These are phyloP conservation scores for Chrysophaeum taylorii DNA, from an alignment of 352 stramenopile genomes.

Conservation along the genomic window DNA sequence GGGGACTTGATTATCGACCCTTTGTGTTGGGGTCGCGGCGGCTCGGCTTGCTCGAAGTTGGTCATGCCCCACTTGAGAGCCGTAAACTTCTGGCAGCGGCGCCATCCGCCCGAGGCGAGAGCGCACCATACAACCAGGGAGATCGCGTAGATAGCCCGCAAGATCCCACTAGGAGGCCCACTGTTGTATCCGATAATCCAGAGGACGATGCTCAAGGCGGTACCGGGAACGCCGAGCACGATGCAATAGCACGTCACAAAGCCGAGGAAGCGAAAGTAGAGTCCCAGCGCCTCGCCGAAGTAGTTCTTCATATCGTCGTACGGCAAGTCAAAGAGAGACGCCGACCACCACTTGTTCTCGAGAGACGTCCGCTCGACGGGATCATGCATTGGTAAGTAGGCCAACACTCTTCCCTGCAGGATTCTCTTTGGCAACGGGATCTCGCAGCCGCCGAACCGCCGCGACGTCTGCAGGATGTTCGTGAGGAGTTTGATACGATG, in stretches of 20 bases:
- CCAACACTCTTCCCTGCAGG: background rate
- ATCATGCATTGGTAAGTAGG: background rate
- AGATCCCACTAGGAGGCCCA: background rate
- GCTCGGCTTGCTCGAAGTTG: background rate
- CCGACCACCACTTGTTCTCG: background rate
- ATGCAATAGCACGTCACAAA: background rate
- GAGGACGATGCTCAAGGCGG: too few relatives aligned
- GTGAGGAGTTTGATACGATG: background rate
- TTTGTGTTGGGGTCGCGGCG: background rate
- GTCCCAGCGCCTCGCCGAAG: background rate
- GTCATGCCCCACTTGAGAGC: slow-evolving; percentile 6
- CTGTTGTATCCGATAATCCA: too few relatives aligned
- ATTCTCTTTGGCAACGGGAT: background rate
- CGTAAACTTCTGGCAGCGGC: background rate
- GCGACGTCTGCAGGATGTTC: background rate
- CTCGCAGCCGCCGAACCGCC: background rate
- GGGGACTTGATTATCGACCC: background rate
- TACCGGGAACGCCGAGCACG: background rate
- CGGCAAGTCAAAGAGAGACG: background rate
- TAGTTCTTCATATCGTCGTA: background rate
- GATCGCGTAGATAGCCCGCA: background rate
- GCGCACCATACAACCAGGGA: background rate
- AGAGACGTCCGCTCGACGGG: background rate
- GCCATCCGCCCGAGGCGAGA: background rate
- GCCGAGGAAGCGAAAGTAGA: background rate